phyloP scores from a whole-genome alignment of 1,139 yeast genomes.

The Debaryomyces singareniensis region DNA sequence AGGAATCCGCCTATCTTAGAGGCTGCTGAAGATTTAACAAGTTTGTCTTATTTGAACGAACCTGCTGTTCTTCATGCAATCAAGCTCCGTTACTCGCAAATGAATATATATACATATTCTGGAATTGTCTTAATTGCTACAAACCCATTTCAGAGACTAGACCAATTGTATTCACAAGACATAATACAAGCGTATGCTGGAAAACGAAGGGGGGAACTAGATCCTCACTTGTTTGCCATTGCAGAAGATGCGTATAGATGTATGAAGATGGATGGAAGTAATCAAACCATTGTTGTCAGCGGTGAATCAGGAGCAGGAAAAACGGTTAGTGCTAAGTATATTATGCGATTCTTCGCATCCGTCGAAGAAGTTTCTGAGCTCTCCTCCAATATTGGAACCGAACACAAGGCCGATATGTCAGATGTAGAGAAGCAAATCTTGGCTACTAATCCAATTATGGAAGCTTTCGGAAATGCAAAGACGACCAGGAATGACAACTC shows the following conservation, averaged over 20 bases:
- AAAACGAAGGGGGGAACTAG: slow-evolving; percentile 85
- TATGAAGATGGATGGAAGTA: slow-evolving; percentile 77
- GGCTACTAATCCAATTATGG: slow-evolving; percentile 98
- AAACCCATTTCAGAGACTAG: slow-evolving; percentile 90
- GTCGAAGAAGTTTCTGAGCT: slow-evolving; percentile 62
- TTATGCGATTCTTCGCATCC: slow-evolving; percentile 95
- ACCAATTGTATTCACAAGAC: slow-evolving; percentile 84
- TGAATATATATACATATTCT: slow-evolving; percentile 89
- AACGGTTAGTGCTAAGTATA: slow-evolving; percentile 94
- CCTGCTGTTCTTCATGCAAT: slow-evolving; percentile 96
- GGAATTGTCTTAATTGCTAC: slow-evolving; percentile 97
- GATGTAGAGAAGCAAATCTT: slow-evolving; percentile 90
- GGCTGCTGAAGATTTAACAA: slow-evolving; percentile 90
- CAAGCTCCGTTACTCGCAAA: slow-evolving; percentile 78
- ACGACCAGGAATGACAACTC: slow-evolving; percentile 97
- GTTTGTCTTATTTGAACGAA: slow-evolving; percentile 86
- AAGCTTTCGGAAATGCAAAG: slow-evolving; percentile 97
- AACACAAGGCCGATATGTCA: slow-evolving; percentile 67
- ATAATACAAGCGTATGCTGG: slow-evolving; percentile 94
- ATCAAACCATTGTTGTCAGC: slow-evolving; percentile 94
- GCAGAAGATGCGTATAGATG: slow-evolving; percentile 98
- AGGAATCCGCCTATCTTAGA: slow-evolving; percentile 93
- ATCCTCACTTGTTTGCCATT: slow-evolving; percentile 94
- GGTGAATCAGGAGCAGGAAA: slow-evolving; percentile 99
- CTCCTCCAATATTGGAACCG: slow-evolving; percentile 30